These are phyloP conservation scores for Cryptococcus maquisensis DNA, from an alignment of 1,284 basidiomycete species.

Conservation along the genomic window DNA sequence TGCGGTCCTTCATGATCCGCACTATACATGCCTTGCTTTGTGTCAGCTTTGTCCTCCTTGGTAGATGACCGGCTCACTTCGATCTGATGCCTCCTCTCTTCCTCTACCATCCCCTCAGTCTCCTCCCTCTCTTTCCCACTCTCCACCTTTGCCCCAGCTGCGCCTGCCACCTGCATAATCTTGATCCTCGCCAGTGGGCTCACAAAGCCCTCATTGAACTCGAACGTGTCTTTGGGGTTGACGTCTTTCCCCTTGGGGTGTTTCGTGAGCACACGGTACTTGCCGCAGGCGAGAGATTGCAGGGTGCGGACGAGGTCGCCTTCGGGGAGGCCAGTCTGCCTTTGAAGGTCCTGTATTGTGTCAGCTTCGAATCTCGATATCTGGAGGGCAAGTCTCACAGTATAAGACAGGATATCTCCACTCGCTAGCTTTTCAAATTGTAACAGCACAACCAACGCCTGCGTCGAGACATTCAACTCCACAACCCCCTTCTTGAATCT, in stretches of 20 bases:
- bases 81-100: slow-evolving; percentile 83
- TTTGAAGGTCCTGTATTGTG: slow-evolving; percentile 51
- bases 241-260: slow-evolving; percentile 84
- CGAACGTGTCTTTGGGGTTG: slow-evolving; percentile 69
- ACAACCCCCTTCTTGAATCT: slow-evolving; percentile 75
- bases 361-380: neutral
- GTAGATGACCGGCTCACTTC: slow-evolving; percentile 60
- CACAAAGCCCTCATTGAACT: slow-evolving; percentile 80
- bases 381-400: slow-evolving; percentile 11
- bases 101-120: slow-evolving; percentile 85
- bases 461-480: slow-evolving; percentile 90
- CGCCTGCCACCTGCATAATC: slow-evolving; percentile 67
- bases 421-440: slow-evolving; percentile 74
- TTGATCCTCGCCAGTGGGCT: slow-evolving; percentile 85
- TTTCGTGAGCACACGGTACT: slow-evolving; percentile 88
- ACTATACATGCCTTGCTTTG: slow-evolving; percentile 81
- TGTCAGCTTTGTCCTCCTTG: neutral
- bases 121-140: slow-evolving; percentile 81
- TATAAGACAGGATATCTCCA: slow-evolving; percentile 57
- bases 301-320: slow-evolving; percentile 81
- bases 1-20: slow-evolving; percentile 95
- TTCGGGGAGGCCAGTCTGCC: slow-evolving; percentile 68
- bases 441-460: slow-evolving; percentile 80
- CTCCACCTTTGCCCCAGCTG: slow-evolving; percentile 68
- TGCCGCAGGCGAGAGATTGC: slow-evolving; percentile 95